phyloP scores from a whole-genome alignment of 2,329 filamentous ascomycete species.

The Claviceps humidiphila region DNA sequence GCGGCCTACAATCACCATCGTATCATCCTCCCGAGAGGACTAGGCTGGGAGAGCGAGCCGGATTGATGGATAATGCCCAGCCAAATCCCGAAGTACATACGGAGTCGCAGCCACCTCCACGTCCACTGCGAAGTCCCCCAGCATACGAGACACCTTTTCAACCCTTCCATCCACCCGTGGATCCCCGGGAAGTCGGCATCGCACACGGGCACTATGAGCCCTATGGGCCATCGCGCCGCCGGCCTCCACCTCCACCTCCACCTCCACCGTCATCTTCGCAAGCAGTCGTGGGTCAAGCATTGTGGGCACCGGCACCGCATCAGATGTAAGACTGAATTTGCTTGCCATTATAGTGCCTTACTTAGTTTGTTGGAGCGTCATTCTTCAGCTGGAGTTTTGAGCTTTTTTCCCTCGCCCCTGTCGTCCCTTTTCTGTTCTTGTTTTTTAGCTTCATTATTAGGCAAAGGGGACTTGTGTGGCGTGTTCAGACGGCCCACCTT shows the following conservation, averaged over 20 bases:
- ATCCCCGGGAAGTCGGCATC: neutral
- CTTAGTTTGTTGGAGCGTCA: neutral
- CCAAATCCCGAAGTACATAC: slow-evolving; percentile 13
- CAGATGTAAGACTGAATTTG: neutral
- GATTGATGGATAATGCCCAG: slow-evolving; percentile 27
- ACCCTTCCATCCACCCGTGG: neutral
- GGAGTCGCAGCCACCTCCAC: slow-evolving; percentile 3
- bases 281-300: slow-evolving; percentile 5
- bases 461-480: neutral
- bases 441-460: neutral
- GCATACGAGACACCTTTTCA: slow-evolving; percentile 2
- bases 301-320: slow-evolving; percentile 7
- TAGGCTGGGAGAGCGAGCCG: slow-evolving; percentile 25
- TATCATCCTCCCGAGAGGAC: slow-evolving; percentile 22
- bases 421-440: neutral
- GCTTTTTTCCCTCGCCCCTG: neutral
- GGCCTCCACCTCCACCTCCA: neutral
- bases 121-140: slow-evolving; percentile 3
- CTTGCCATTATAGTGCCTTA: neutral
- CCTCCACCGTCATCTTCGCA: neutral
- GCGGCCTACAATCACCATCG: slow-evolving; percentile 20
- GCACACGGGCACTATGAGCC: slow-evolving; percentile 3
- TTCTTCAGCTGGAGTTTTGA: neutral
- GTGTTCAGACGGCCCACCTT: neutral
- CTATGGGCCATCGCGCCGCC: neutral